phyloP scores from a whole-genome alignment of 2,329 filamentous ascomycete species.

The Arthrobotrys conoides region DNA sequence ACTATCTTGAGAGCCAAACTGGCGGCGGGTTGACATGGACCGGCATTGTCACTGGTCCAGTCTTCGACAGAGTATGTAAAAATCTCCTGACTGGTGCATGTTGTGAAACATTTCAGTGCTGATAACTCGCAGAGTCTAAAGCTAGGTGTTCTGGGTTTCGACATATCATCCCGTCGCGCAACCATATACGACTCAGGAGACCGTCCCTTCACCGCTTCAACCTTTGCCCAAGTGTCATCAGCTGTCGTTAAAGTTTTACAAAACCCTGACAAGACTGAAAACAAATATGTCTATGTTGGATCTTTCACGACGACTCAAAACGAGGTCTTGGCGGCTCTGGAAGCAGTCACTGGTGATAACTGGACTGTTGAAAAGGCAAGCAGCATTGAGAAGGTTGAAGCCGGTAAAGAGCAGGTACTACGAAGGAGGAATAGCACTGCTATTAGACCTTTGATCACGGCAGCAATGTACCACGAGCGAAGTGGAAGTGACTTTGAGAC shows the following conservation, averaged over 20 bases:
- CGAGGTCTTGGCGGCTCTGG: conserved; percentile 71
- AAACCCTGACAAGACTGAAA: conserved; percentile 71
- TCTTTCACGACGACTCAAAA: conserved; percentile 74
- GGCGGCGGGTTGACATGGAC: conserved; percentile 73
- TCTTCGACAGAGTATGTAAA: conserved; percentile 74
- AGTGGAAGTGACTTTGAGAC: conserved; percentile 49
- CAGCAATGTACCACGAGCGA: conserved; percentile 54
- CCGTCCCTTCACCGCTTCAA: conserved; percentile 71
- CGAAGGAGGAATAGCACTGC: conserved; percentile 55
- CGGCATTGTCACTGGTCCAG: conserved; percentile 72
- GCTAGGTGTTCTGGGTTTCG: conserved; percentile 71
- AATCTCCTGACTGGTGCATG: neutral
- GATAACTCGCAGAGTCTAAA: conserved; percentile 68
- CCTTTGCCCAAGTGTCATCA: conserved; percentile 71
- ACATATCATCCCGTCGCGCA: conserved; percentile 70
- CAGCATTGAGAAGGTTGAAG: conserved; percentile 68
- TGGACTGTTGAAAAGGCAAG: conserved; percentile 69
- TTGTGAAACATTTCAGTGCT: neutral
- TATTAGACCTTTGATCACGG: conserved; percentile 52
- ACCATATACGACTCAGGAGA: conserved; percentile 74
- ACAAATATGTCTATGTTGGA: conserved; percentile 73
- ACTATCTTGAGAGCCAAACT: conserved; percentile 72
- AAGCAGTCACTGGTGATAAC: conserved; percentile 70
- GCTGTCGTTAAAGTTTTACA: conserved; percentile 71
- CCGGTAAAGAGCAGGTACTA: conserved; percentile 67